Evolutionary conservation across 148 eudicot genomes (phyloP).

Genomic region (Fagopyrum tataricum): DNA sequence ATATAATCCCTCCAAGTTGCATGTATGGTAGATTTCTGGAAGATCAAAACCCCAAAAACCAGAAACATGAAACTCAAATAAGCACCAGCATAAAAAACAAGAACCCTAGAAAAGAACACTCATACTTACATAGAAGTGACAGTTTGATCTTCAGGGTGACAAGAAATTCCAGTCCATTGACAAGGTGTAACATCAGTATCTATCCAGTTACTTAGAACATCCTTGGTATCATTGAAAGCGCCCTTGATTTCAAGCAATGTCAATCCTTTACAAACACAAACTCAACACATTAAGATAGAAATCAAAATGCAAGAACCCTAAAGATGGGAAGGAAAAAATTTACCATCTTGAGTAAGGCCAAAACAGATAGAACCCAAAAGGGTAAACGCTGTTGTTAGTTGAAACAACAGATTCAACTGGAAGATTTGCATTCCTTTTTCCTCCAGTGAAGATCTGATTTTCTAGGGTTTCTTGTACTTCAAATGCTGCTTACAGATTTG

Average conservation of each 20-base stretch:
- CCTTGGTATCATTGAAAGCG: conserved; percentile 64
- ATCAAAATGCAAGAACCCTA: background rate
- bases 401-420: conserved; percentile 29
- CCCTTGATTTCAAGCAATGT: conserved; percentile 71
- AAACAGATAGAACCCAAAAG: conserved; percentile 48
- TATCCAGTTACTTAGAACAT: conserved; percentile 64
- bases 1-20: conserved; percentile 79
- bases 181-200: conserved; percentile 79
- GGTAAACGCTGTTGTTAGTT: conserved; percentile 31
- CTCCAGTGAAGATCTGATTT: conserved; percentile 15
- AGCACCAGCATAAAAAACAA: background rate
- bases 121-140: conserved; percentile 77
- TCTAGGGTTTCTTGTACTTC: conserved; percentile 1
- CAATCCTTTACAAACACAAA: conserved; percentile 36
- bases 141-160: conserved; percentile 50
- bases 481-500: background rate
- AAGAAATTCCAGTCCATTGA: conserved; percentile 82
- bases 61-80: conserved; percentile 6
- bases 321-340: background rate
- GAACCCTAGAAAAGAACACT: background rate
- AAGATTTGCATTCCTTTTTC: conserved; percentile 36
- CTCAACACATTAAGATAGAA: background rate
- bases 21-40: conserved; percentile 81
- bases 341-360: conserved; percentile 88
- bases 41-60: conserved; percentile 18